phyloP scores from a whole-genome alignment of 2,329 filamentous ascomycete genomes.

The Aspergillus felis region DNA sequence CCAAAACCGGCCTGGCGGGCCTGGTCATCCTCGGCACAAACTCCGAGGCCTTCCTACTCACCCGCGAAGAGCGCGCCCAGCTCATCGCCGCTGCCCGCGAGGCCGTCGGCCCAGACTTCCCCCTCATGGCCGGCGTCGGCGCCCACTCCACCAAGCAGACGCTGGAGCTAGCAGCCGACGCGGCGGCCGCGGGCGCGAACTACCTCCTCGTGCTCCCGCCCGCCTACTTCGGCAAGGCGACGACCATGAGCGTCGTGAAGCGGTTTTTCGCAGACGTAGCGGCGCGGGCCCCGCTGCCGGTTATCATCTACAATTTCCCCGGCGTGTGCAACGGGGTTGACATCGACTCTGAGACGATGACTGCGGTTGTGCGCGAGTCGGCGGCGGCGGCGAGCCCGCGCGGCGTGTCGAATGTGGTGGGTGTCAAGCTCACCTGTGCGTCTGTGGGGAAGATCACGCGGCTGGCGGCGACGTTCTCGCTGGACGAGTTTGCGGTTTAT shows the following conservation, averaged over 20 bases:
- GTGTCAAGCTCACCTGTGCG: conserved; percentile 63
- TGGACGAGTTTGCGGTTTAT: conserved; percentile 61
- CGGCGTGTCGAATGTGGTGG: conserved; percentile 52
- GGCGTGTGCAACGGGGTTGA: conserved; percentile 66
- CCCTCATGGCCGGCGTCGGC: conserved; percentile 61
- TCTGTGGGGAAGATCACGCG: conserved; percentile 59
- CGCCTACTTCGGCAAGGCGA: conserved; percentile 63
- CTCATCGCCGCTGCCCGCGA: conserved; percentile 55
- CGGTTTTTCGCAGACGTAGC: conserved; percentile 59
- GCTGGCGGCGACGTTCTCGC: conserved; percentile 49
- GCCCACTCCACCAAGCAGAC: conserved; percentile 63
- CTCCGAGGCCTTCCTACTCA: conserved; percentile 55
- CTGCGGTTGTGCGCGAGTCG: conserved; percentile 48
- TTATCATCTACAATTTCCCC: conserved; percentile 67
- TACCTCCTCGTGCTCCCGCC: conserved; percentile 60
- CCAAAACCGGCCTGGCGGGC: conserved; percentile 48
- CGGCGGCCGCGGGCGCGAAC: conserved; percentile 57
- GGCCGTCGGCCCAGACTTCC: conserved; percentile 52
- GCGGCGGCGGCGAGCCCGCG: conserved; percentile 9
- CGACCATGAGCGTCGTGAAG: conserved; percentile 54
- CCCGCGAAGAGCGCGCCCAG: conserved; percentile 55
- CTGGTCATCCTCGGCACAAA: conserved; percentile 55
- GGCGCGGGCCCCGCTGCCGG: conserved; percentile 48
- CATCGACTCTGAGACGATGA: conserved; percentile 61
- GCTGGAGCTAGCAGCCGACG: conserved; percentile 57